phyloP scores from a whole-genome alignment of 2,329 filamentous ascomycete species.

The Mollisiaceae sp. region DNA sequence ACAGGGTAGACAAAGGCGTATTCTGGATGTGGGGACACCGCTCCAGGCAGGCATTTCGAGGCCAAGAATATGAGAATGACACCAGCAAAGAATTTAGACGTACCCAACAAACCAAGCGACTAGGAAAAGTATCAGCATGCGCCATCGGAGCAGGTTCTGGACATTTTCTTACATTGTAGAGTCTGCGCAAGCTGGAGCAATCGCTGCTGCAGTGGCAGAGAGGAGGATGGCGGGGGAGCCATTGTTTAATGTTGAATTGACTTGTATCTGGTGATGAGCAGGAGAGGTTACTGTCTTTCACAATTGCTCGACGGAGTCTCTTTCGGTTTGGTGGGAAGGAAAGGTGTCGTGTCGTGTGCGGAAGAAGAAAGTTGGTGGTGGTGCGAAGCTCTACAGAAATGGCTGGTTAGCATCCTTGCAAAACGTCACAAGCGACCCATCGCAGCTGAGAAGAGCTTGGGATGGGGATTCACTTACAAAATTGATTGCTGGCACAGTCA shows the following conservation, averaged over 20 bases:
- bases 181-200: conserved; percentile 82
- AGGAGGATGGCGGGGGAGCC: conserved; percentile 42
- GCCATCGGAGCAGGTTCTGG: conserved; percentile 24
- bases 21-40: conserved; percentile 23
- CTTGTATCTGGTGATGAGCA: conserved; percentile 3
- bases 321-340: background rate
- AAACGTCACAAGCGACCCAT: conserved; percentile 20
- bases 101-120: conserved; percentile 85
- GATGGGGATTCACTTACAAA: conserved; percentile 10
- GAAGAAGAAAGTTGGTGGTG: conserved; percentile 27
- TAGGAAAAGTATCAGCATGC: conserved; percentile 44
- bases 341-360: conserved; percentile 19
- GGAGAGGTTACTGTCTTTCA: conserved; percentile 9
- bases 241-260: conserved; percentile 33
- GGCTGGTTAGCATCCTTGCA: conserved; percentile 18
- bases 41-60: conserved; percentile 17
- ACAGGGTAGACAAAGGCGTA: conserved; percentile 29
- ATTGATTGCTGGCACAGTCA: background rate
- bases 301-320: conserved; percentile 3
- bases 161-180: conserved; percentile 78
- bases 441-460: conserved; percentile 9
- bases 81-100: conserved; percentile 46
- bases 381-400: conserved; percentile 20
- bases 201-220: conserved; percentile 52
- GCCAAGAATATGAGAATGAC: conserved; percentile 10